Conservation (phyloP, 345 rosid species). For the Camelina laxa region DNA sequence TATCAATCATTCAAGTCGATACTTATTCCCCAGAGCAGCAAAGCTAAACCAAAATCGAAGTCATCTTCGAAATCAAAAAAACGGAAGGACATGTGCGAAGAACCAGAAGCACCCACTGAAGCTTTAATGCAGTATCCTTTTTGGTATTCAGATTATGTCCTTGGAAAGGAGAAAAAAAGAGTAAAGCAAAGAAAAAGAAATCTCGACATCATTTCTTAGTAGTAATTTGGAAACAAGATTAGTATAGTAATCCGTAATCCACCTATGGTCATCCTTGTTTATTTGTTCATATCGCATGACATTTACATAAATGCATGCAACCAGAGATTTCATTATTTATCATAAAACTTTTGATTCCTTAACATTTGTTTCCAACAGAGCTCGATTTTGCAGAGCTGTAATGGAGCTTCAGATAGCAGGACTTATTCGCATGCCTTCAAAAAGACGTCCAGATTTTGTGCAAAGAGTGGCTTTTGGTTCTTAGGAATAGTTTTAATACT, state of each 20-base stretch:
- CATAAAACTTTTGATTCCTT: constrained; percentile 44
- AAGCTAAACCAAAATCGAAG: constrained; percentile 59
- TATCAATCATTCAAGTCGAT: constrained; percentile 81
- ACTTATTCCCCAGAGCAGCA: constrained; percentile 45
- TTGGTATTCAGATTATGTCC: constrained; percentile 12
- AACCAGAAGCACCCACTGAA: constrained; percentile 58
- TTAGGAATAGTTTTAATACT: constrained; percentile 36
- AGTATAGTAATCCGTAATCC: not conserved
- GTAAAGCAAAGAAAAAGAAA: not conserved
- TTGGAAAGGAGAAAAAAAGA: not conserved
- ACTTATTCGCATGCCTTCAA: constrained; percentile 84
- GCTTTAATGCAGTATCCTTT: constrained; percentile 88
- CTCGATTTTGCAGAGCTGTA: constrained; percentile 82
- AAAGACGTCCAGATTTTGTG: constrained; percentile 81
- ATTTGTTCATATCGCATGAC: constrained; percentile 17
- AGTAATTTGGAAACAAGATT: constrained; percentile 6
- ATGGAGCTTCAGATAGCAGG: constrained; percentile 92
- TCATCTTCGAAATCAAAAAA: constrained; percentile 66
- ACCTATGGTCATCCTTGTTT: constrained; percentile 16
- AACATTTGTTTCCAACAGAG: constrained; percentile 57
- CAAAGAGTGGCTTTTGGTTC: constrained; percentile 90
- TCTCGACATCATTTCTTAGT: not conserved
- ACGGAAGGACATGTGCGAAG: constrained; percentile 55
- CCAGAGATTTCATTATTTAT: not conserved
- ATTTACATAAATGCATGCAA: constrained; percentile 1